Conservation (phyloP, 139 green algal species). For the Chlamydomonas sp. region DNA sequence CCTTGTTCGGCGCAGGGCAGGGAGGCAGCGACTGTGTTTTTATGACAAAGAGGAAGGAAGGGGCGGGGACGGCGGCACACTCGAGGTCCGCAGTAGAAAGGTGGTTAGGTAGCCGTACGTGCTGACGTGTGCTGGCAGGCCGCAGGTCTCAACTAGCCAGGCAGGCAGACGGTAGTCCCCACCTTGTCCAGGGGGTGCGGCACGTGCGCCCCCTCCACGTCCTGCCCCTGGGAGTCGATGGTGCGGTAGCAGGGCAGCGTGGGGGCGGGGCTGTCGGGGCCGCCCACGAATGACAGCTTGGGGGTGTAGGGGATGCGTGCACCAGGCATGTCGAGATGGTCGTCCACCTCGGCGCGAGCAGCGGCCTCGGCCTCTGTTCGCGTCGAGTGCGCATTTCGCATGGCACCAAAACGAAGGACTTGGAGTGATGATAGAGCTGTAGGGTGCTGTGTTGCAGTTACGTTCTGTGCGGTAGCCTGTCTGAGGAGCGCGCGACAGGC, state of each 20-base stretch:
- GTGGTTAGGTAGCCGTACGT: no score
- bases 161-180: constrained; percentile 54
- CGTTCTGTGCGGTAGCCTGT: no score
- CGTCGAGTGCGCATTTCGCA: not conserved
- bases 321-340: constrained; percentile 65
- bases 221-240: constrained; percentile 62
- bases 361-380: not conserved
- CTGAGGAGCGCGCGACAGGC: no score
- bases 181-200: constrained; percentile 55
- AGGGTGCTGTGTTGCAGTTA: no score
- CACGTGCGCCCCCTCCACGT: constrained; percentile 51
- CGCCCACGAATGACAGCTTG: constrained; percentile 54
- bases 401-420: no score
- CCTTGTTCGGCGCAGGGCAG: not conserved
- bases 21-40: no score
- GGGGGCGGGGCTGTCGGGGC: constrained; percentile 12
- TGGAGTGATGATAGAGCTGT: no score
- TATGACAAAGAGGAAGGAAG: no score
- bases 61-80: no score
- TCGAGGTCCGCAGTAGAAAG: no score
- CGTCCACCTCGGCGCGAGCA: not conserved
- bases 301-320: constrained; percentile 68
- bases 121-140: no score
- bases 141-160: constrained; percentile 8
- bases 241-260: constrained; percentile 75